Conservation (phyloP, 768 basidiomycete species). For the Lyophyllum semitale region DNA sequence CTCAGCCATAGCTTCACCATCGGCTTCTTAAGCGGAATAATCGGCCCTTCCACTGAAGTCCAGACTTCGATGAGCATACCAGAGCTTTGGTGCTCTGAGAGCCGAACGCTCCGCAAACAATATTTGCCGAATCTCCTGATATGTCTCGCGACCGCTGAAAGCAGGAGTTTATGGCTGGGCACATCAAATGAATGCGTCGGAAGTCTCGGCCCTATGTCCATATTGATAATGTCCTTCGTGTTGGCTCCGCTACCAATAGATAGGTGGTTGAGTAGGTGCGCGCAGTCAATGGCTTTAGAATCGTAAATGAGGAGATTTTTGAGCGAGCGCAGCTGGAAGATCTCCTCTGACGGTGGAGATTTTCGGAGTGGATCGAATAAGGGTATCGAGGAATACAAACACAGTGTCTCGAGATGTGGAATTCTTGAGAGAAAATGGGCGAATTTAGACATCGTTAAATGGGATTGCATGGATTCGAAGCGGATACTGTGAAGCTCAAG, state of each 20-base stretch:
- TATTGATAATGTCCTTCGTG: background rate
- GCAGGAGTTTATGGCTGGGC: background rate
- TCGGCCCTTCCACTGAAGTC: background rate
- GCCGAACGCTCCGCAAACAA: background rate
- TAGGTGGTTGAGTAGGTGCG: no score
- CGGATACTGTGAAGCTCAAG: no score
- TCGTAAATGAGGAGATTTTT: no score
- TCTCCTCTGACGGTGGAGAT: no score
- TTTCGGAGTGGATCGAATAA: no score
- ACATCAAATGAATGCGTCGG: background rate
- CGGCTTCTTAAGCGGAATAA: background rate
- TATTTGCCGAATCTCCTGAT: background rate
- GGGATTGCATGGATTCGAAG: no score
- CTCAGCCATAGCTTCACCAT: background rate
- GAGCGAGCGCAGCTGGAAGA: no score
- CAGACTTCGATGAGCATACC: background rate
- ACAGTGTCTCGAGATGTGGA: no score
- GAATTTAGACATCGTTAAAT: no score
- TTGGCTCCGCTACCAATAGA: background rate
- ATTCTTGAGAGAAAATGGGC: no score
- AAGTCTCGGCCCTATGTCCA: background rate
- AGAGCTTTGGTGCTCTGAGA: background rate
- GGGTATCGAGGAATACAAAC: no score
- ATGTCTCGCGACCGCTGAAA: background rate
- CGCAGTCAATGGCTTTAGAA: no score